Evolutionary conservation across 1,284 basidiomycete genomes (phyloP).

Genomic region (Apiotrichum siamense): DNA sequence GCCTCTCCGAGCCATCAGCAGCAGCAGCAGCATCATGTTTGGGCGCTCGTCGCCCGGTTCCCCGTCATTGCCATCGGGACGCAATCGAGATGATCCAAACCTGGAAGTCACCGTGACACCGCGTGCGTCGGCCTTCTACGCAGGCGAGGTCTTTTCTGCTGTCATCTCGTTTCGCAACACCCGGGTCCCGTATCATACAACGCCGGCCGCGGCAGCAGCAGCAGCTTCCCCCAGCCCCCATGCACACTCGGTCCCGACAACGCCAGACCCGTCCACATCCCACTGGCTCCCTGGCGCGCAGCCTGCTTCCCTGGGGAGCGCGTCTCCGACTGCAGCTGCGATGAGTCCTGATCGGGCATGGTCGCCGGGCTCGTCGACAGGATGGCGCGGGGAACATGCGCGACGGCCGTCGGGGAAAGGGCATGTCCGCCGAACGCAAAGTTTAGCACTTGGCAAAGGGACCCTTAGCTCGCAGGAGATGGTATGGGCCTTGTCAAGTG

Average conservation of each 20-base stretch:
- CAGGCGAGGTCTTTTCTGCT: conserved; percentile 78
- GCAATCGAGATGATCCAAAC: conserved; percentile 32
- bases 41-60: conserved; percentile 6
- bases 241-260: not conserved
- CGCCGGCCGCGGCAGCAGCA: not conserved
- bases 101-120: conserved; percentile 56
- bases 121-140: conserved; percentile 81
- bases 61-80: not conserved
- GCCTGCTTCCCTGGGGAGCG: not conserved
- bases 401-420: conserved; percentile 12
- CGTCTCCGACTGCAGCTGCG: not conserved
- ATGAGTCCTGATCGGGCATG: conserved; percentile 1
- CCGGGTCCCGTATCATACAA: conserved; percentile 31
- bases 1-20: not conserved
- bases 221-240: not conserved
- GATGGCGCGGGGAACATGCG: conserved; percentile 2
- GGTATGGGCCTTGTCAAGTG: conserved; percentile 36
- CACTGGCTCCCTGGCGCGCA: not conserved
- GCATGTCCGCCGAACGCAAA: conserved; percentile 28
- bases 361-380: not conserved
- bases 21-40: conserved; percentile 3
- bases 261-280: not conserved
- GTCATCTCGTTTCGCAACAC: conserved; percentile 83
- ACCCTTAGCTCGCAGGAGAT: conserved; percentile 41
- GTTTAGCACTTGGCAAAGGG: conserved; percentile 36